Base-by-base conservation (phyloP, 164 flowering plant species). In the Echeveria elegans region DNA sequence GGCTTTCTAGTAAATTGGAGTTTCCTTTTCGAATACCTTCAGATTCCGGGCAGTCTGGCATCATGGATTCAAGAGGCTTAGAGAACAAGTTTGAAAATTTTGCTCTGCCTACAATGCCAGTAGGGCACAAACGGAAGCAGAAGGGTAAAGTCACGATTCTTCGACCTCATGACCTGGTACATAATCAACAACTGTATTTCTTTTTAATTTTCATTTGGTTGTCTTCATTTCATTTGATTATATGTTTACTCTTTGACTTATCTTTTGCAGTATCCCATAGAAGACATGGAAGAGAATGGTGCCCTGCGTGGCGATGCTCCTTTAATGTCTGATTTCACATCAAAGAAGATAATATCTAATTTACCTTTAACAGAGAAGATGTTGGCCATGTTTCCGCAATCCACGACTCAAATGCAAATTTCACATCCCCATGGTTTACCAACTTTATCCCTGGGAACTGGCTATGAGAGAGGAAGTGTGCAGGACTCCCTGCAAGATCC, bases 361-460 rank as follows among this genome's bases (percentile, higher is more conserved):
- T 72, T 86, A 45, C 83, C 85, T 41, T 76, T 85, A 69, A 88
- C 86, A 68, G 90, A 84, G 62, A 82, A 73, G 30, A 71, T 77
- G 65, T 66, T 79, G 40, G 75, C 84, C 5, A 77, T 82, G 68
- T 84, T 82, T 68, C 77, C 82, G 0, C 72, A 79, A 74, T 77
- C 85, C 18, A 37, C 81, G 24, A 79, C 73, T 67, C 76, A 71
- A 73, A 67, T 83, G 71, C 68, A 75, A 9, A 68, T 64, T 68
- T 65, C 83, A 69, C 79, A 70, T 69, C 76, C 81, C 26, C 92
- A 85, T 69, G 72, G 78, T 31, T 81, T 83, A 23, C 87, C 96
- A 23, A 81, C 73, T 74, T 75, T 92, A 50, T 87, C 96, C 4
- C 58, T 95, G 75, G 90, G 96, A 40, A 79, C 83, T 67, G 66